Base-by-base conservation (phyloP, 768 basidiomycete genomes). In the Podaxis mareebaensis region DNA sequence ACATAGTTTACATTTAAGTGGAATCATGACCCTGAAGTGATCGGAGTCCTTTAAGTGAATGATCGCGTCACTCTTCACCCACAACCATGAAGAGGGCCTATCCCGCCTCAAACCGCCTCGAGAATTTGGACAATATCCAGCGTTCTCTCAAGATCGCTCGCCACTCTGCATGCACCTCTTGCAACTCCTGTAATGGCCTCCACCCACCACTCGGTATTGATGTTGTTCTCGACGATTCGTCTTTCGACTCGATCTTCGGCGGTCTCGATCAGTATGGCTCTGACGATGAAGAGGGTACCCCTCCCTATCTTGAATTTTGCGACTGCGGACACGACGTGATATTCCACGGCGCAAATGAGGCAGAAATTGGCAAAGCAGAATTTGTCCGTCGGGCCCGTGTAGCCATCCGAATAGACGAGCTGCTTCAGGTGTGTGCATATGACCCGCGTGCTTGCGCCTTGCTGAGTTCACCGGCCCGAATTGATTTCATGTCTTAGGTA, bases 131-230 rank as follows among this genome's bases (percentile, higher is more conserved):
- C 20, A 72, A 83, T 57, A 73, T 79, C 39, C 81, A 83, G 10
- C 73, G 87, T 1, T 76, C 86, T 13, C 80, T 93, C 67, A 95
- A 93, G 78, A 89, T 95, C 61, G 91, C 95, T 4, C 85, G 95
- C 15, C 93, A 94, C 75, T 85, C 90, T 3, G 78, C 81, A 0
- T 96, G 95, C 71, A 75, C 83, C 2, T 69, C 72, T 44, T 96
- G 95, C 69, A 71, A 75, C 13, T 70, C 78, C n/a, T 96, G 95
- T 70, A 59, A 72, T n/a, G 88, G 90, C 20, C 80, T 96, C 26
- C 86, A 81, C 58, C 93, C 94, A 30, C 82, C 86, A 30, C 74
- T 77, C 13, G 79, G 79, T 61, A 76, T 86, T 26, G 79, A 85
- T 30, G 79, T 93, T 63, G 79, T 85, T n/a, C 79, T 84, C 20